Evolutionary conservation across 2,329 filamentous ascomycete genomes (phyloP).

Genomic region (Escovopsis sp.): DNA sequence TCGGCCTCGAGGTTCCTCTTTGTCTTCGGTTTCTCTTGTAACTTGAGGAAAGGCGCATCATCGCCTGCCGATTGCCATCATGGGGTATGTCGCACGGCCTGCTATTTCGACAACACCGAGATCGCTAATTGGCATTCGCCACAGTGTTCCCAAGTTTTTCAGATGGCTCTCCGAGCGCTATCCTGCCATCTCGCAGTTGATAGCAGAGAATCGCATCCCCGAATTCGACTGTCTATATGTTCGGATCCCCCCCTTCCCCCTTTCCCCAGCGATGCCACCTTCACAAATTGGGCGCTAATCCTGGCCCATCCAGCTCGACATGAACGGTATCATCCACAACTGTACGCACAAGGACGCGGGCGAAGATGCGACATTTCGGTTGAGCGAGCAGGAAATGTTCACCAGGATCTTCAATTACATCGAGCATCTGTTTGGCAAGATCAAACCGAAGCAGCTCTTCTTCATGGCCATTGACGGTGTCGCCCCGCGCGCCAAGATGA

Average conservation of each 20-base stretch:
- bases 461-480: constrained; percentile 99
- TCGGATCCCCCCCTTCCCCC: constrained; percentile 15
- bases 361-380: constrained; percentile 78
- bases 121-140: constrained; percentile 7
- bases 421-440: constrained; percentile 95
- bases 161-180: constrained; percentile 99
- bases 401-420: constrained; percentile 99
- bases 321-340: constrained; percentile 99
- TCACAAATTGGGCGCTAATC: constrained; percentile 7
- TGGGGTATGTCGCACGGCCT: constrained; percentile 14
- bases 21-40: too few species aligned
- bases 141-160: constrained; percentile 75
- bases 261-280: constrained; percentile 4
- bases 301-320: constrained; percentile 48
- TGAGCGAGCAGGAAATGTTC: constrained; percentile 98
- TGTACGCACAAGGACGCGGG: constrained; percentile 90
- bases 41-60: neutral
- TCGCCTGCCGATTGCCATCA: constrained; percentile 7
- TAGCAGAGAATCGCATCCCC: constrained; percentile 95
- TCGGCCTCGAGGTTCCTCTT: too few species aligned
- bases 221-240: constrained; percentile 97
- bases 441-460: constrained; percentile 95
- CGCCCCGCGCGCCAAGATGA: constrained; percentile 97
- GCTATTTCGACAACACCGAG: constrained; percentile 1
- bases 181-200: constrained; percentile 94